These are phyloP conservation scores for Friedmanniomyces endolithicus DNA, from an alignment of 495 filamentous ascomycete genomes.

Conservation along the genomic window DNA sequence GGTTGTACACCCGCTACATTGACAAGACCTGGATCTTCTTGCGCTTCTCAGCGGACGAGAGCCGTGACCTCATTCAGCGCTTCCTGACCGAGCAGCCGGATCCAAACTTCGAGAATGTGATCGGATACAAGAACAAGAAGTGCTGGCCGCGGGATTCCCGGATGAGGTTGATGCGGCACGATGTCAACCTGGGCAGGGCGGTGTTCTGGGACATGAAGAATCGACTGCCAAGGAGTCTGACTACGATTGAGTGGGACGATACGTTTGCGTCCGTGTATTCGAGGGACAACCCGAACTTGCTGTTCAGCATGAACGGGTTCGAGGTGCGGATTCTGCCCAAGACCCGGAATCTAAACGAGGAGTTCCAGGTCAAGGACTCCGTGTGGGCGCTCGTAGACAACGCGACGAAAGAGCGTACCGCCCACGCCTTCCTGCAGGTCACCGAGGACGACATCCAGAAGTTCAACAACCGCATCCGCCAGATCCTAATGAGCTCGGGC, in stretches of 20 bases:
- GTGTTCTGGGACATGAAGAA: conserved; percentile 99
- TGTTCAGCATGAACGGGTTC: conserved; percentile 98
- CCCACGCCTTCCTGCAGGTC: conserved; percentile 95
- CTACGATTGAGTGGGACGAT: conserved; percentile 98
- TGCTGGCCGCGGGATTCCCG: conserved; percentile 97
- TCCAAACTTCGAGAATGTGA: conserved; percentile 98
- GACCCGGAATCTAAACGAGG: conserved; percentile 85
- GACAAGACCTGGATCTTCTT: conserved; percentile 99
- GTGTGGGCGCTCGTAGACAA: conserved; percentile 97
- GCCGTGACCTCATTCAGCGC: conserved; percentile 88
- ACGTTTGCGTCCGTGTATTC: conserved; percentile 99
- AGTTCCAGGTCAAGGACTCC: conserved; percentile 94
- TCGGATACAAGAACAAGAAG: conserved; percentile 98
- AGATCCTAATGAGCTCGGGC: conserved; percentile 98
- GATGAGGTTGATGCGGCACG: conserved; percentile 97
- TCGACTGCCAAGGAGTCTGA: conserved; percentile 81
- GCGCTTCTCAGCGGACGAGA: conserved; percentile 85
- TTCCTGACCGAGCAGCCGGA: conserved; percentile 98
- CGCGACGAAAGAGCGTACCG: conserved; percentile 89
- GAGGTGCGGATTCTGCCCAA: conserved; percentile 97
- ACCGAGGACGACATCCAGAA: conserved; percentile 98
- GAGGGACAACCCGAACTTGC: conserved; percentile 89
- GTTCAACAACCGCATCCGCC: conserved; percentile 97
- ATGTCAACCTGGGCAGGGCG: conserved; percentile 94
- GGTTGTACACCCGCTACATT: conserved; percentile 93